Conservation (phyloP, 495 filamentous ascomycete genomes). For the Astrocystis sublimbata region DNA sequence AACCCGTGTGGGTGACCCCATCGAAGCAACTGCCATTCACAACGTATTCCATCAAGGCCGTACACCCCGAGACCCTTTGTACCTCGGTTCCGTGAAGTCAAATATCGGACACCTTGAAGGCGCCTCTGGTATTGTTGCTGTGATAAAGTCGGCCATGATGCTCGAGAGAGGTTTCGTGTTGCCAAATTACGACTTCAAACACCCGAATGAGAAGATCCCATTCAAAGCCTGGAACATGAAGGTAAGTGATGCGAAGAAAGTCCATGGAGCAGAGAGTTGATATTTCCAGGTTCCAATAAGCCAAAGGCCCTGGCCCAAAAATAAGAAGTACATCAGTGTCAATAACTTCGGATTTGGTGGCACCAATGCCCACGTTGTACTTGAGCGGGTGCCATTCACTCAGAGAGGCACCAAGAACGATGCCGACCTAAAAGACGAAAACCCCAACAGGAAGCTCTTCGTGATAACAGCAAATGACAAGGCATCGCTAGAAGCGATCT, state of each 20-base stretch:
- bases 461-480: constrained; percentile 53
- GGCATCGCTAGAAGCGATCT: constrained; percentile 34
- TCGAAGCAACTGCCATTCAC: constrained; percentile 59
- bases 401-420: constrained; percentile 37
- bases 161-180: constrained; percentile 57
- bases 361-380: constrained; percentile 44
- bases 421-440: constrained; percentile 33
- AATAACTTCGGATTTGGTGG: constrained; percentile 55
- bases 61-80: constrained; percentile 42
- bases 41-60: constrained; percentile 44
- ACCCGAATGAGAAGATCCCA: constrained; percentile 45
- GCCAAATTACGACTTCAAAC: constrained; percentile 53
- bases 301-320: constrained; percentile 40
- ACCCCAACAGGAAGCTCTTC: constrained; percentile 44
- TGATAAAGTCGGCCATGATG: constrained; percentile 62
- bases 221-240: constrained; percentile 50
- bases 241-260: constrained; percentile 20
- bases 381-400: constrained; percentile 39
- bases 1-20: constrained; percentile 61
- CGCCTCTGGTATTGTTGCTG: constrained; percentile 55
- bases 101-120: constrained; percentile 63
- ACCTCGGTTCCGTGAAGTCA: constrained; percentile 60
- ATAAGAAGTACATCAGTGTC: constrained; percentile 43
- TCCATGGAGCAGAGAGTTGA: constrained; percentile 14
- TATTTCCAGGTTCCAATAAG: constrained; percentile 26